These are phyloP conservation scores for Malus hybrid DNA, from an alignment of 331 rosid species.

Conservation along the genomic window DNA sequence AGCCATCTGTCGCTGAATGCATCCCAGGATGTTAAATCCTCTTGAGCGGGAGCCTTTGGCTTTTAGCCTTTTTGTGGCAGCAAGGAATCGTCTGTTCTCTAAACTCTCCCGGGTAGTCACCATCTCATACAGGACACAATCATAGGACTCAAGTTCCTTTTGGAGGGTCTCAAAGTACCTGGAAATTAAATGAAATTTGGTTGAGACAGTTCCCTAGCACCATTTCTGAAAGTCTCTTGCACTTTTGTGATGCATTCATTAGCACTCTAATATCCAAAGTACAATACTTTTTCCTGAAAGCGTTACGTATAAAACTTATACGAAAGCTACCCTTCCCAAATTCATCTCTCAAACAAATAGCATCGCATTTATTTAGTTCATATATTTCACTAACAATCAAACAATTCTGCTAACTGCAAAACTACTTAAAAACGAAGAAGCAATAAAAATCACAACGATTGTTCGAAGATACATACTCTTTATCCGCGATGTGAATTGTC, in stretches of 20 bases:
- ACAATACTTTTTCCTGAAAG: no score
- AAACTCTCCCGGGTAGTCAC: constrained; percentile 85
- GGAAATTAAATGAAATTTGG: background rate
- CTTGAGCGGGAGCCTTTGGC: constrained; percentile 44
- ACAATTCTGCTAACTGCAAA: background rate
- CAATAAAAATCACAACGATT: background rate
- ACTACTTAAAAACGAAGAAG: background rate
- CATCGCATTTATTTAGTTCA: background rate
- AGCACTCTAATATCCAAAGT: background rate
- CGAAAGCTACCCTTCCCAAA: background rate
- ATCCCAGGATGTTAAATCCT: constrained; percentile 76
- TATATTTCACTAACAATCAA: background rate
- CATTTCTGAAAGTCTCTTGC: background rate
- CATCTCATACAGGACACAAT: constrained; percentile 93
- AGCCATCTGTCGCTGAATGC: constrained; percentile 96
- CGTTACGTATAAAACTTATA: background rate
- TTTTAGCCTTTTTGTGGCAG: constrained; percentile 41
- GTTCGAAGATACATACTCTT: constrained; percentile 49
- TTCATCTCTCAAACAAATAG: background rate
- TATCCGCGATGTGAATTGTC: constrained; percentile 93
- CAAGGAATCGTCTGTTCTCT: constrained; percentile 47
- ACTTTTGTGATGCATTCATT: background rate
- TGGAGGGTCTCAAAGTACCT: constrained; percentile 87
- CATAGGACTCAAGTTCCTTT: constrained; percentile 77
- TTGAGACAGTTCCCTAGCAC: background rate